Percentiles rank a stretch among this genome's conserved stretches.
Conservation (phyloP, 495 filamentous ascomycete genomes). For the Immersiella caudata region DNA sequence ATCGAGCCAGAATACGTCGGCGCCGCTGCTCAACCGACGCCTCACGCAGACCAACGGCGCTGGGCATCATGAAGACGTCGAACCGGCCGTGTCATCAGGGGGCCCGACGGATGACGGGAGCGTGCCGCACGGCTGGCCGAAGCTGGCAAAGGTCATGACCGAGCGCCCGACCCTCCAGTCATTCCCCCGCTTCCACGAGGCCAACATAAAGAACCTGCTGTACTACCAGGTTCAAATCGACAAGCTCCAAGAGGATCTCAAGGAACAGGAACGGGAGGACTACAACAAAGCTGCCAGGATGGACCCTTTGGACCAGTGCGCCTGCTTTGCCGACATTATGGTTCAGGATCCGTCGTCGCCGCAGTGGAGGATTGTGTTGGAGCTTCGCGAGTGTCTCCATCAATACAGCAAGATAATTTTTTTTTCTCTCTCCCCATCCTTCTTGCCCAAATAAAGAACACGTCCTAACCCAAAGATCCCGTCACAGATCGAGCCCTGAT, state of each 20-base stretch:
- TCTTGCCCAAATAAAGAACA: not conserved
- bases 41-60: slow-evolving; percentile 1
- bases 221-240: slow-evolving; percentile 35
- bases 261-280: slow-evolving; percentile 12
- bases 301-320: not conserved
- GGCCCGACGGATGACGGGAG: not conserved
- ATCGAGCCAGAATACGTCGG: slow-evolving; percentile 1
- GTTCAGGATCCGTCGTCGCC: not conserved
- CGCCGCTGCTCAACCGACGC: slow-evolving; percentile 12
- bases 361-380: slow-evolving; percentile 5
- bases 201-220: slow-evolving; percentile 38
- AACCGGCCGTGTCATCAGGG: not conserved
- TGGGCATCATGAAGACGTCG: not conserved
- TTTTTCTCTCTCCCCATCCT: not conserved
- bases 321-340: slow-evolving; percentile 4
- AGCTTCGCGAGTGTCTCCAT: slow-evolving; percentile 10
- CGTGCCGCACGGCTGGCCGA: slow-evolving; percentile 28
- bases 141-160: slow-evolving; percentile 30
- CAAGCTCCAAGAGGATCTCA: slow-evolving; percentile 9
- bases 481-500: slow-evolving; percentile 12
- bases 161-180: slow-evolving; percentile 29
- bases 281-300: not conserved
- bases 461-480: not conserved
- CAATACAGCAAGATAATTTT: slow-evolving; percentile 9
- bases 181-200: slow-evolving; percentile 33